Conservation (phyloP, 441 rosid genomes). For the Gossypium davidsonii region DNA sequence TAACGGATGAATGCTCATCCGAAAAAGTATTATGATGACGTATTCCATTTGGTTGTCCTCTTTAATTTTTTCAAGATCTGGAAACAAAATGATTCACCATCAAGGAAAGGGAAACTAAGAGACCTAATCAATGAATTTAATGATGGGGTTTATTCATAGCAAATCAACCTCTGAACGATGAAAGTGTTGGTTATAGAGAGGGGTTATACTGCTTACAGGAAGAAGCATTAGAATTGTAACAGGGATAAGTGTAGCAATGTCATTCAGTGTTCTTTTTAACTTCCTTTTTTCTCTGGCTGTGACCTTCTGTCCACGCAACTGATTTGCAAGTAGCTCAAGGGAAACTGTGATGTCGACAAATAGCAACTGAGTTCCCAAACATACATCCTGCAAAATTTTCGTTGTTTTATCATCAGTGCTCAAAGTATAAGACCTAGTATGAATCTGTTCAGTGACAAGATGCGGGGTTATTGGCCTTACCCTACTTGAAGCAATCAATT, state of each 20-base stretch:
- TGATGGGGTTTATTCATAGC: not conserved
- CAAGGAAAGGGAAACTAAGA: not conserved
- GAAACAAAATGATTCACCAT: not conserved
- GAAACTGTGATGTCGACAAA: slow-evolving; percentile 37
- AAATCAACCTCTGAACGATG: not conserved
- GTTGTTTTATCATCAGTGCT: not conserved
- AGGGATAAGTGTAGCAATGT: slow-evolving; percentile 49
- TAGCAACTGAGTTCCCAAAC: slow-evolving; percentile 64
- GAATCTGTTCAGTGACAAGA: not conserved
- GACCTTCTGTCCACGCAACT: slow-evolving; percentile 31
- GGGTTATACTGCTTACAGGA: slow-evolving; percentile 41
- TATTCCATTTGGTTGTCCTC: not conserved
- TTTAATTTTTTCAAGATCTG: not conserved
- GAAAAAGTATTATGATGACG: not conserved
- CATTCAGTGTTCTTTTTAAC: slow-evolving; percentile 43
- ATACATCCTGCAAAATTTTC: slow-evolving; percentile 34
- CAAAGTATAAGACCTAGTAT: not conserved
- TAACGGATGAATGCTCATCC: not conserved
- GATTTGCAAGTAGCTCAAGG: slow-evolving; percentile 40
- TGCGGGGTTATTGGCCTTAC: slow-evolving; percentile 30
- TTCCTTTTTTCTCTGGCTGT: slow-evolving; percentile 42
- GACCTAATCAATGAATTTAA: not conserved
- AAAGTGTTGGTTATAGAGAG: not conserved
- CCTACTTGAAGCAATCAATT: slow-evolving; percentile 31
- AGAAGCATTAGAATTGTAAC: slow-evolving; percentile 56